These are phyloP conservation scores for Exophiala phaeomuriformis DNA, from an alignment of 2,329 filamentous ascomycete genomes.

Conservation along the genomic window DNA sequence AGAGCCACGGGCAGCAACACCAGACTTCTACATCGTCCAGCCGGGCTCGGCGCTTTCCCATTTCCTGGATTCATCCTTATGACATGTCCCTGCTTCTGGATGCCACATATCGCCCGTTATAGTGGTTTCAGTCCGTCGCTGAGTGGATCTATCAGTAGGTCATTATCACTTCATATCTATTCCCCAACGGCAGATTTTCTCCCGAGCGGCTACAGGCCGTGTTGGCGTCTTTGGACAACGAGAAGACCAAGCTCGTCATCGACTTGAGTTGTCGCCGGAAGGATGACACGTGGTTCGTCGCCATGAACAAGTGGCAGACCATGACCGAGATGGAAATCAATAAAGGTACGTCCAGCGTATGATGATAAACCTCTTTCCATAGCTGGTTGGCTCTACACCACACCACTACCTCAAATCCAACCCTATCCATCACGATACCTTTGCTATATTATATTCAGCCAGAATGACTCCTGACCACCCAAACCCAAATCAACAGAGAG, in stretches of 20 bases:
- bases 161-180: constrained; percentile 93
- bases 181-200: constrained; percentile 76
- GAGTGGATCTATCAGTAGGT: constrained; percentile 55
- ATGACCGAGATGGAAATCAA: constrained; percentile 94
- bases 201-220: constrained; percentile 67
- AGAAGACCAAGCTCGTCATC: constrained; percentile 78
- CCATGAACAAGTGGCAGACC: constrained; percentile 98
- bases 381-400: no score
- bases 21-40: no score
- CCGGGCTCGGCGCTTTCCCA: not conserved
- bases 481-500: constrained; percentile 51
- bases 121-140: not conserved
- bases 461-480: not conserved
- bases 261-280: constrained; percentile 84
- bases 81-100: not conserved
- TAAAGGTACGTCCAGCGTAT: constrained; percentile 51
- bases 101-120: no score
- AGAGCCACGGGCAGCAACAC: no score
- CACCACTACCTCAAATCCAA: no score
- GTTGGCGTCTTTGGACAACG: constrained; percentile 62
- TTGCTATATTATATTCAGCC: no score
- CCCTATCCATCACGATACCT: no score
- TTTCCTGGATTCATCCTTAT: not conserved
- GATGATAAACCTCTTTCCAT: no score
- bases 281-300: constrained; percentile 80